Evolutionary conservation across 331 rosid species (phyloP).

Genomic region (Telfairia occidentalis): DNA sequence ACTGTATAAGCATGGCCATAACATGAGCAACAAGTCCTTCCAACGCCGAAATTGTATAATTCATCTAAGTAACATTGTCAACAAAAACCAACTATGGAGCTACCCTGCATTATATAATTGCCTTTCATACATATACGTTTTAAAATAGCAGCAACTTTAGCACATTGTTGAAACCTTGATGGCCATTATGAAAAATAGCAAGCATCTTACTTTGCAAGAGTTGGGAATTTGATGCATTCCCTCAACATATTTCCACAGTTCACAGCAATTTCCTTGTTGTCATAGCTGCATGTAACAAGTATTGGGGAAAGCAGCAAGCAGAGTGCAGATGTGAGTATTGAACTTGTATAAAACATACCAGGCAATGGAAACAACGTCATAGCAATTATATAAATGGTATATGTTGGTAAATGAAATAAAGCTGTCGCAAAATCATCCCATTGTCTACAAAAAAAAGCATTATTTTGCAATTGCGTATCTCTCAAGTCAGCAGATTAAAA

Average conservation of each 20-base stretch:
- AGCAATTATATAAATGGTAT: neutral
- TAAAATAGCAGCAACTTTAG: neutral
- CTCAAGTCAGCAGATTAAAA: neutral
- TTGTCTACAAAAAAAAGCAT: neutral
- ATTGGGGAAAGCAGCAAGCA: neutral
- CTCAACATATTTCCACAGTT: constrained; percentile 89
- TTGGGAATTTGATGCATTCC: constrained; percentile 79
- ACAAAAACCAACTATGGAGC: neutral
- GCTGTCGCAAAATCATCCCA: neutral
- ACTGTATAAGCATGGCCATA: neutral
- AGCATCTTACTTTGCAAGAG: constrained; percentile 68
- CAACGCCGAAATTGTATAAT: neutral
- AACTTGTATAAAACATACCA: neutral
- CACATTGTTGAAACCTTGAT: neutral
- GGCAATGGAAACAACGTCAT: neutral
- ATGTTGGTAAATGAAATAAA: neutral
- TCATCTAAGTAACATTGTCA: too few relatives aligned
- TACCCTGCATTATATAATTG: neutral
- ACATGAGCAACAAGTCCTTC: neutral
- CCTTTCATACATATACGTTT: neutral
- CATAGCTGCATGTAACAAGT: constrained; percentile 56
- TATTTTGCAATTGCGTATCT: neutral
- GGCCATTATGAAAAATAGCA: neutral
- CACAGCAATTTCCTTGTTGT: constrained; percentile 88
- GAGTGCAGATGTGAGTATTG: neutral